phyloP scores from a whole-genome alignment of 2,329 filamentous ascomycete species.

The Chlorencoelia australis region DNA sequence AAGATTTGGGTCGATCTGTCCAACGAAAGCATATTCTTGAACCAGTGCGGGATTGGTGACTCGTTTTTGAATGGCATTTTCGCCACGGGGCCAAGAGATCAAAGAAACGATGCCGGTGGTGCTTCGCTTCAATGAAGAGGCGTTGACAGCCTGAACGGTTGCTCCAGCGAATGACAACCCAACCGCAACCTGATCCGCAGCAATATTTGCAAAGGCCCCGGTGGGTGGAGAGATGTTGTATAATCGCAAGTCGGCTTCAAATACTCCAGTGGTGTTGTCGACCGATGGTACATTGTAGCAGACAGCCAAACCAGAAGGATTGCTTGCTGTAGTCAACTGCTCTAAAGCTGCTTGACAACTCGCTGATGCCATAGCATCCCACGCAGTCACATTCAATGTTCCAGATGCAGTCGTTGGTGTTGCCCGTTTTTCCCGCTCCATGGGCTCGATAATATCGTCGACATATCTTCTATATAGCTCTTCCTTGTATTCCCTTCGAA shows the following conservation, averaged over 20 bases:
- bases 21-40: constrained; percentile 58
- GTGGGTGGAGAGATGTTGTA: constrained; percentile 55
- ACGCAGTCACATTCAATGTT: constrained; percentile 46
- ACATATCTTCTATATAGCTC: constrained; percentile 23
- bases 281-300: constrained; percentile 75
- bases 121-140: constrained; percentile 16
- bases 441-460: constrained; percentile 22
- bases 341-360: constrained; percentile 51
- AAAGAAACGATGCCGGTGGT: constrained; percentile 13
- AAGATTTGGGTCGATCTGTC: constrained; percentile 50
- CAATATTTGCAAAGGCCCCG: constrained; percentile 42
- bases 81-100: constrained; percentile 20
- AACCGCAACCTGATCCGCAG: constrained; percentile 43
- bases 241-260: constrained; percentile 67
- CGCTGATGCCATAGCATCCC: constrained; percentile 43
- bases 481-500: constrained; percentile 12
- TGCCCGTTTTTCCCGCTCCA: constrained; percentile 19
- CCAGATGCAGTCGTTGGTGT: constrained; percentile 6
- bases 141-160: constrained; percentile 36
- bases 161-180: constrained; percentile 45
- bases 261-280: constrained; percentile 56
- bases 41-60: constrained; percentile 35
- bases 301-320: constrained; percentile 66
- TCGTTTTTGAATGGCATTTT: constrained; percentile 10
- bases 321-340: constrained; percentile 47